Conservation (phyloP, 306 rosid genomes). For the Lathyrus tuberosus region DNA sequence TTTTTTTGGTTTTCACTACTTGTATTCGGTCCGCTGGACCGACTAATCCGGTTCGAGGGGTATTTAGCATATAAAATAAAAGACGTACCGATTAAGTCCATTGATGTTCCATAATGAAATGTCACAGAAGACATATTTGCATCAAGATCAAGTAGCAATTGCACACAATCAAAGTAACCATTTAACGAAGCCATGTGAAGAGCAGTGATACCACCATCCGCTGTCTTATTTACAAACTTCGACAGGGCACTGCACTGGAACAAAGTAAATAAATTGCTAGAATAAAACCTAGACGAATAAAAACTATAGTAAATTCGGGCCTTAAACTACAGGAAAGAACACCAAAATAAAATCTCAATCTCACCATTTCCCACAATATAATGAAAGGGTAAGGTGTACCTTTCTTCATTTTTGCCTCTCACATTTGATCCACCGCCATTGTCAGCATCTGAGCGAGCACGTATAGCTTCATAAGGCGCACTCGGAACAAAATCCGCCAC, state of each 20-base stretch:
- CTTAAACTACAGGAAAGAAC: slow-evolving; percentile 9
- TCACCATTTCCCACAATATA: slow-evolving; percentile 17
- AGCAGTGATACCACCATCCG: slow-evolving; percentile 94
- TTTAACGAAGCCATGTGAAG: slow-evolving; percentile 93
- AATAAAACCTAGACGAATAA: slow-evolving; percentile 40
- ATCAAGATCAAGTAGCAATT: slow-evolving; percentile 83
- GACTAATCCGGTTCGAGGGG: no score
- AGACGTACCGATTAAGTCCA: slow-evolving; percentile 88
- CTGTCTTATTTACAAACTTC: slow-evolving; percentile 87
- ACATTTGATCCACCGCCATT: slow-evolving; percentile 49
- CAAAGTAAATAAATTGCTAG: slow-evolving; percentile 70
- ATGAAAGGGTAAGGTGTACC: slow-evolving; percentile 53
- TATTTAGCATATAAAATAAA: slow-evolving; percentile 2
- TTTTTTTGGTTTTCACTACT: no score
- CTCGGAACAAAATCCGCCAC: slow-evolving; percentile 93
- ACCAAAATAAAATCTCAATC: no score
- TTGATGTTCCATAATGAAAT: slow-evolving; percentile 88
- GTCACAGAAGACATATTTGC: slow-evolving; percentile 77
- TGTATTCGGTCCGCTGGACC: no score
- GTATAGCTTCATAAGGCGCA: slow-evolving; percentile 59
- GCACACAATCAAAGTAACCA: slow-evolving; percentile 88
- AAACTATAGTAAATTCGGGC: slow-evolving; percentile 15
- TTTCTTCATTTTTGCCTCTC: slow-evolving; percentile 59
- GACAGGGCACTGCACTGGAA: slow-evolving; percentile 97
- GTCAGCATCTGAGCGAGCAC: slow-evolving; percentile 42